Evolutionary conservation across 2,329 filamentous ascomycete species (phyloP), one percentile per base, ranked within the genome.

Genomic region (Talaromyces sp.): DNA sequence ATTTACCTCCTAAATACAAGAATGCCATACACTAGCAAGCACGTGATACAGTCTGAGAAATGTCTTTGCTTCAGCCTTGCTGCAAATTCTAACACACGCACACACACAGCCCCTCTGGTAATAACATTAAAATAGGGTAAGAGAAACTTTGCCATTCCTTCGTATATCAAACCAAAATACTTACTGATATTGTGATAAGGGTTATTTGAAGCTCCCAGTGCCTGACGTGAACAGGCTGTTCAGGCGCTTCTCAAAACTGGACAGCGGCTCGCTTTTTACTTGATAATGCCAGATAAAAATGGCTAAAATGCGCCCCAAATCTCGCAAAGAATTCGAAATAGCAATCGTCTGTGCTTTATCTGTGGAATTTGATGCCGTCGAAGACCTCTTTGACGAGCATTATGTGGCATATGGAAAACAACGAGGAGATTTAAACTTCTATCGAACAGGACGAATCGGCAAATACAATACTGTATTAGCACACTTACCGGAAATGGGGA

Each of bases 381-480:
- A 53, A 41, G 54, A 29, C 29, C 11, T 53, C n/a, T 57, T 60
- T 1, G 58, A 60, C 31, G 46, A 60, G 21, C 49, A 32, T 29
- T 59, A 59, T 49, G 27, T 32, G 29, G 13, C 11, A 4, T 59
- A 50, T 41, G 41, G 21, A 50, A 59, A 59, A 19, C 27, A 49
- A 11, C 51, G 31, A 35, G 43, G 43, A 19, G 58, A 60, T 14
- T 3, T n/a, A 19, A 60, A 60, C 17, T 53, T 49, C 4, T 69
- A 69, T 29, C 46, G 56, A 11, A 61, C 62, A 3, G 66, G 69
- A 0, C 55, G 56, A 13, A 66, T 70, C 2, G 63, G 64, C 3
- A 29, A 56, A 6, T 66, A 69, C 27, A 58, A 68, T 58, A 59
- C 69, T 1, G 68, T 69, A 0, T 57, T 70, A 1, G 60, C 55